Evolutionary conservation across 805 yeast genomes (phyloP).

Genomic region (Candida insectorum): DNA sequence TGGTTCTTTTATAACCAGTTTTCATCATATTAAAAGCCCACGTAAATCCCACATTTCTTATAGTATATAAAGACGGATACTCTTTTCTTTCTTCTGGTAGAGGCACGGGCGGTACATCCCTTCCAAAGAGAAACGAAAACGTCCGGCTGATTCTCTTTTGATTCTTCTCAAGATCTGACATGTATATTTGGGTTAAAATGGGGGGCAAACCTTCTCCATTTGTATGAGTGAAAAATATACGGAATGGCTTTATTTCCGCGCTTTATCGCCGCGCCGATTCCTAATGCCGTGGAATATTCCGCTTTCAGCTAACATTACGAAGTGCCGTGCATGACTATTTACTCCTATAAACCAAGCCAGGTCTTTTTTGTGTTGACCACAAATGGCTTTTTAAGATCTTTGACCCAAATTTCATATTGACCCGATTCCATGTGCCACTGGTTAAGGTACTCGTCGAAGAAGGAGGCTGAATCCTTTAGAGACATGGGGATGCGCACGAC

Average conservation of each 20-base stretch:
- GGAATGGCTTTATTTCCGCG: too few species aligned
- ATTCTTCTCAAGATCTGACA: too few species aligned
- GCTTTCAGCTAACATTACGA: too few species aligned
- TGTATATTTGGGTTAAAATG: too few species aligned
- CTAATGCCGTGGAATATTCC: too few species aligned
- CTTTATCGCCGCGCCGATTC: too few species aligned
- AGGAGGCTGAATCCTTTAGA: constrained; percentile 25
- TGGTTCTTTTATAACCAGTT: constrained; percentile 64
- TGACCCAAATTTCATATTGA: constrained; percentile 21
- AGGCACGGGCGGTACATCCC: constrained; percentile 47
- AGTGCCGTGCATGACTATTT: too few species aligned
- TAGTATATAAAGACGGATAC: constrained; percentile 26
- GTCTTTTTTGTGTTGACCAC: too few species aligned
- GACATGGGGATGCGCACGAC: constrained; percentile 16
- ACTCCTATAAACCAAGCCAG: constrained; percentile 4
- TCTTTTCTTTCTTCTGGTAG: constrained; percentile 42
- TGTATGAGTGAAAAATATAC: too few species aligned
- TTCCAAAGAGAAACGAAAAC: constrained; percentile 44
- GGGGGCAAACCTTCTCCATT: too few species aligned
- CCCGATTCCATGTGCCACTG: constrained; percentile 25
- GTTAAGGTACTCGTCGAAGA: constrained; percentile 25
- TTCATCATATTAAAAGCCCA: constrained; percentile 59
- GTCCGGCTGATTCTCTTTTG: constrained; percentile 36
- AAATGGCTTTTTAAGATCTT: too few species aligned
- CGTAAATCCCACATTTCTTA: constrained; percentile 45